Evolutionary conservation across 23 red algal genomes (phyloP), one percentile per base, ranked within the genome.

Genomic region (Agarophyton chilense): DNA sequence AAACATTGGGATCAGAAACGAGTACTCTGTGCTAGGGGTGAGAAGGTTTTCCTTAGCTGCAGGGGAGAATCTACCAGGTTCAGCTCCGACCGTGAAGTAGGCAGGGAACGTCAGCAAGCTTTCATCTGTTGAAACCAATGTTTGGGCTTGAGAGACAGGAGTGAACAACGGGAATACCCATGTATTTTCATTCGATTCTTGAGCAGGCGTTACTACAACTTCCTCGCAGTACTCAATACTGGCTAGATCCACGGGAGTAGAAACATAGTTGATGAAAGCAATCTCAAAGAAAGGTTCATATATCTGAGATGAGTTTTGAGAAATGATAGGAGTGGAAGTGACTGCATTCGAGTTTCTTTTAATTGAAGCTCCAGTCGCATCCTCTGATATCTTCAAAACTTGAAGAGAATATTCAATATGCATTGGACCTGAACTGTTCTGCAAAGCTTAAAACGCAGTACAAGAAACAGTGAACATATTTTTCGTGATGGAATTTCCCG

Each of bases 151-250:
- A 17, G 46, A 51, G 13, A 26, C n/a, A 17, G 87, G 88, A 19
- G 45, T 45, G n/a, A 92, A n/a, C 28, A 72, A 9, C 44, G 72
- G 28, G 58, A 52, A 92, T 45, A 41, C 49, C 88, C 88, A 91
- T 14, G 77, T 92, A 4, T 77, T 92, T 66, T 64, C 88, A 34
- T 81, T 63, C 14, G 76, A 25, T 21, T 52, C 88, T 41, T 77
- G 72, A 4, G 56, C 51, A 34, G 88, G 77, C 19, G 64, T 74
- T 11, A 92, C 83, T 2, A 82, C 79, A 26, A 92, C 77, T 58
- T 92, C 88, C 52, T 92, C 57, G 64, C 74, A 92, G 53, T 92
- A 92, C 62, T 92, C 83, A 57, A 92, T 65, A 40, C 51, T 43
- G 43, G 44, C 44, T 68, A 31, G 22, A 17, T 75, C 88, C 34